Percentiles rank a stretch among this genome's conserved stretches.
phyloP scores from a whole-genome alignment of 2,329 filamentous ascomycete species.

The Aspergillus nomiae region DNA sequence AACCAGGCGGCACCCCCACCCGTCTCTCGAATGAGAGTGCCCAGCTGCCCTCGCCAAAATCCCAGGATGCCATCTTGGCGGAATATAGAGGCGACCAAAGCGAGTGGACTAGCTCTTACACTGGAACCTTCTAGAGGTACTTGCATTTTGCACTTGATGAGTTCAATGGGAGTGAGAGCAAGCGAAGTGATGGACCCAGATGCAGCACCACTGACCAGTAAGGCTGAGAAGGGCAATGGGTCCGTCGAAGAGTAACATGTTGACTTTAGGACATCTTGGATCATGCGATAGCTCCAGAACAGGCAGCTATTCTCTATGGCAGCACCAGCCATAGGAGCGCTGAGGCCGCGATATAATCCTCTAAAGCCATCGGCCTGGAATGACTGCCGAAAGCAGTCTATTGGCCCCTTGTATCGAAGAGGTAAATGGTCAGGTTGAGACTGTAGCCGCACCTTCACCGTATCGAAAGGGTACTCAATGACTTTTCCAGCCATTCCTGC shows the following conservation, averaged over 20 bases:
- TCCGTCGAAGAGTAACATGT: slow-evolving; percentile 58
- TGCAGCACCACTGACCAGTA: slow-evolving; percentile 80
- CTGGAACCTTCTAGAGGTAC: slow-evolving; percentile 57
- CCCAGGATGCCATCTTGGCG: slow-evolving; percentile 78
- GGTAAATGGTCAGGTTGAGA: slow-evolving; percentile 87
- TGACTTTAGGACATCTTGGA: slow-evolving; percentile 65
- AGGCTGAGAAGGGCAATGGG: slow-evolving; percentile 70
- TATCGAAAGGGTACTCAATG: slow-evolving; percentile 98
- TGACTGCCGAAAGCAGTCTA: slow-evolving; percentile 92
- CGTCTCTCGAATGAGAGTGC: slow-evolving; percentile 90
- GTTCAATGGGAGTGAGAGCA: slow-evolving; percentile 89
- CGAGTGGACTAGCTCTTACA: slow-evolving; percentile 60
- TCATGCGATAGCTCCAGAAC: slow-evolving; percentile 83
- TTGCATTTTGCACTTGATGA: slow-evolving; percentile 98
- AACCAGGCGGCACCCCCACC: slow-evolving; percentile 96
- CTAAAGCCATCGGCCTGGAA: slow-evolving; percentile 75
- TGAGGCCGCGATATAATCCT: slow-evolving; percentile 89
- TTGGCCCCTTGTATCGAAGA: slow-evolving; percentile 77
- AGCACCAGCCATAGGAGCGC: slow-evolving; percentile 84
- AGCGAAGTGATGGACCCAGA: slow-evolving; percentile 88
- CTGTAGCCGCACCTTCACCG: slow-evolving; percentile 94
- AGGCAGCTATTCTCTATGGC: slow-evolving; percentile 89
- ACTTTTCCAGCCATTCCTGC: slow-evolving; percentile 91
- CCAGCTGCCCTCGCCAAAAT: slow-evolving; percentile 94
- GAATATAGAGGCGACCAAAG: slow-evolving; percentile 77